phyloP scores from a whole-genome alignment of 495 filamentous ascomycete genomes.

The Penicillium coprophilum region DNA sequence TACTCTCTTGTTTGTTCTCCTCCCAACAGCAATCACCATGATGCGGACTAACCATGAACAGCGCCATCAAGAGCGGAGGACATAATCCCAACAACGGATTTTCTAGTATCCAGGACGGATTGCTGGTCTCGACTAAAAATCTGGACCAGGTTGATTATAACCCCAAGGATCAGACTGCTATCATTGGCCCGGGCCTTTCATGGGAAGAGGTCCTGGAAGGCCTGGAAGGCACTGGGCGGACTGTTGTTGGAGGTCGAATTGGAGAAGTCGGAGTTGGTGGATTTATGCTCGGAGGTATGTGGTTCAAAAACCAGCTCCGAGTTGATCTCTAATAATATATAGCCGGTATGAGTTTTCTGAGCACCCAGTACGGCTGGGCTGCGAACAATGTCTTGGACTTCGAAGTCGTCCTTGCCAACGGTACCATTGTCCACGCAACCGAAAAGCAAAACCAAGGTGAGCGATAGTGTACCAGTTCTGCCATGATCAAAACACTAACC shows the following conservation, averaged over 20 bases:
- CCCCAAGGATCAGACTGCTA: conserved; percentile 33
- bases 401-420: conserved; percentile 57
- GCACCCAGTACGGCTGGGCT: conserved; percentile 57
- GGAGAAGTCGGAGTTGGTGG: conserved; percentile 42
- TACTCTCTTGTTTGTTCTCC: conserved; percentile 27
- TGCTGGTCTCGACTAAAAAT: conserved; percentile 42
- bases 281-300: conserved; percentile 46
- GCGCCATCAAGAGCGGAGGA: conserved; percentile 44
- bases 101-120: conserved; percentile 42
- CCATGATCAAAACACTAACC: neutral
- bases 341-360: conserved; percentile 52
- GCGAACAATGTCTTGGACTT: conserved; percentile 54
- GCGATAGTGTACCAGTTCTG: conserved; percentile 14
- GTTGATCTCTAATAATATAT: conserved; percentile 2
- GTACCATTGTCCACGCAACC: conserved; percentile 51
- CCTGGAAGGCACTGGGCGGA: conserved; percentile 34
- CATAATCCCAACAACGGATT: conserved; percentile 48
- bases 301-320: neutral
- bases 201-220: conserved; percentile 42
- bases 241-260: conserved; percentile 41
- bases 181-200: conserved; percentile 41
- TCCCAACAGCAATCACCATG: neutral
- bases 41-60: neutral
- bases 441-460: conserved; percentile 38
- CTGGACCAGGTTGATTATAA: conserved; percentile 39